Percentiles rank a stretch among this genome's conserved stretches.
These are phyloP conservation scores for Boletus edulis DNA, from an alignment of 768 basidiomycete genomes.

Conservation along the genomic window DNA sequence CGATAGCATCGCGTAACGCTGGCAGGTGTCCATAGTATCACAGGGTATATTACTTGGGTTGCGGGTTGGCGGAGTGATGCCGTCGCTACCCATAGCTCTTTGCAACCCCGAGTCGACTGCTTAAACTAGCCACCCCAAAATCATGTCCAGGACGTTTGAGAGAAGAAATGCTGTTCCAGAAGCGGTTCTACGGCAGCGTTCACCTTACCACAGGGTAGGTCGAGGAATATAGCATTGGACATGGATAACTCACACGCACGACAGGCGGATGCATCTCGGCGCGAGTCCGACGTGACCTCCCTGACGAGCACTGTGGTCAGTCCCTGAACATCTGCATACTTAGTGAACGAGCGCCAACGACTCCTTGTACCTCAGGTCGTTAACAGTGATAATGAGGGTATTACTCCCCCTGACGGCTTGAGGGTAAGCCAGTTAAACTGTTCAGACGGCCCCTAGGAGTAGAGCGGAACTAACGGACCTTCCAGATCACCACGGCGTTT, in stretches of 20 bases:
- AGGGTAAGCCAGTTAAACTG: not conserved
- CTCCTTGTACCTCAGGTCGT: conserved; percentile 4
- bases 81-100: no score
- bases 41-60: no score
- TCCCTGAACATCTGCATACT: not conserved
- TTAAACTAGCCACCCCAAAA: no score
- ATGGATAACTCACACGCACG: no score
- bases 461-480: not conserved
- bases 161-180: not conserved
- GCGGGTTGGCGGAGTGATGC: no score
- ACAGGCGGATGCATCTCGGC: not conserved
- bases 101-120: no score
- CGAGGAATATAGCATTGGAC: no score
- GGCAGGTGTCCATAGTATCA: no score
- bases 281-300: not conserved
- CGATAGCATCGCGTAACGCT: no score
- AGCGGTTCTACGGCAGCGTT: no score
- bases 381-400: not conserved
- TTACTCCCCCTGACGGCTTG: not conserved
- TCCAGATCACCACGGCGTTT: conserved; percentile 16
- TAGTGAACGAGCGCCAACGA: not conserved
- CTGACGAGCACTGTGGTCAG: conserved; percentile 17
- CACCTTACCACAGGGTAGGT: no score
- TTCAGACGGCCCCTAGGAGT: no score
- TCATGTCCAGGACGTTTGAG: not conserved